Evolutionary conservation across 2,329 filamentous ascomycete genomes (phyloP), one percentile per base, ranked within the genome.

Genomic region (Coniochaeta sp.): DNA sequence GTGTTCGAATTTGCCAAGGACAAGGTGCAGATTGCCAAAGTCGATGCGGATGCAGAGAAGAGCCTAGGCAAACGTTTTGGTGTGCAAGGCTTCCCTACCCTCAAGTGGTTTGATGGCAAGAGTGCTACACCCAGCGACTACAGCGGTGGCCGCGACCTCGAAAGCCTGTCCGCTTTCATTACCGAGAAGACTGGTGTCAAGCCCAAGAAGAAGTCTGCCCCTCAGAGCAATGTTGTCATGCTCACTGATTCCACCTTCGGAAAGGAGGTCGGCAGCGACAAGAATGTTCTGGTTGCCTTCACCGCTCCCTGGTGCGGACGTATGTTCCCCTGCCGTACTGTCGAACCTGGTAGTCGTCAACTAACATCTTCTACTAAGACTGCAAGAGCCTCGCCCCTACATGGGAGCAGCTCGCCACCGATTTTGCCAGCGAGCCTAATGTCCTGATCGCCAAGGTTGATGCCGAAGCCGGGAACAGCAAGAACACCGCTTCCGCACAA

Each of bases 281-380:
- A 96, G 83, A 82, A 96, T 75, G 91, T 96, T 22, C 76, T 99
- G 60, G 93, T 99, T 72, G 93, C 96, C 54, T 99, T 99, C 76
- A 99, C 96, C 67, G 93, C 95, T 59, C 93, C 95, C 59, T 98
- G 93, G 95, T 99, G 95, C 77, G 93, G 93, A 75, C 93, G 95
- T 98, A 85, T 77, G 92, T 89, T 26, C 1, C 67, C 66, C 62
- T n/a, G 57, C n/a, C 61, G 7, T 36, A 3, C 34, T 14, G 14
- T 36, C 34, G n/a, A n/a, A n/a, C n/a, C 11, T 36, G 34, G 7
- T 14, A 12, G 3, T 12, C 14, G 5, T 36, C 26, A 57, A 61
- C 58, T 59, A 34, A 17, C 4, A 33, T 28, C 19, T 14, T 59
- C 40, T 72, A 12, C 34, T 12, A 9, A 97, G 95, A 99, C 85